Percentiles rank a stretch among this genome's conserved stretches.
phyloP scores from a whole-genome alignment of 345 rosid species.

The Lumnitzera racemosa region DNA sequence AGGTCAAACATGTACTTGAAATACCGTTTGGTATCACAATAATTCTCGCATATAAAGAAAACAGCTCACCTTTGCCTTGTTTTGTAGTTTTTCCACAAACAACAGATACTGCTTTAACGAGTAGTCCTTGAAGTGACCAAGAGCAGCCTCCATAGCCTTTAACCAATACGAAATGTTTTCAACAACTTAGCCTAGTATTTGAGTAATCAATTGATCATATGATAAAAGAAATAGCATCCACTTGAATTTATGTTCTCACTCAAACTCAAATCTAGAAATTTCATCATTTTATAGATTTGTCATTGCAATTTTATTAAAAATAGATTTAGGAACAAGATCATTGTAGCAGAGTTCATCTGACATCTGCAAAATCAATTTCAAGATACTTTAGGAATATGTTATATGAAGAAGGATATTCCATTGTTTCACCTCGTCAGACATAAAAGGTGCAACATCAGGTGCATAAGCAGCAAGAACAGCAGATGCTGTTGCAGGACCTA shows the following conservation, averaged over 20 bases:
- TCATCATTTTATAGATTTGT: too few species aligned
- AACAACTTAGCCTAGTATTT: too few species aligned
- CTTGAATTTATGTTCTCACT: too few species aligned
- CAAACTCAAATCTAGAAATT: too few species aligned
- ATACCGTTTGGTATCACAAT: neutral
- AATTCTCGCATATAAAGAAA: neutral
- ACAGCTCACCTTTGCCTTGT: conserved; percentile 50
- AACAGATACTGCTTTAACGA: conserved; percentile 60
- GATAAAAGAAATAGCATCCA: too few species aligned
- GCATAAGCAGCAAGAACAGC: conserved; percentile 87
- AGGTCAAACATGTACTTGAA: neutral
- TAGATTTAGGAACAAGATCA: too few species aligned
- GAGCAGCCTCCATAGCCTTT: conserved; percentile 72
- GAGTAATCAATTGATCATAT: too few species aligned
- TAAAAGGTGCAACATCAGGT: conserved; percentile 68
- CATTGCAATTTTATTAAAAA: too few species aligned
- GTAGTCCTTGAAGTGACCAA: conserved; percentile 69
- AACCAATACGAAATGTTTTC: neutral
- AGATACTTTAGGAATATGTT: neutral
- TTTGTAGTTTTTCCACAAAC: conserved; percentile 45
- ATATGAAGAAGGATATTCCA: neutral
- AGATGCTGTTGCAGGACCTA: conserved; percentile 88
- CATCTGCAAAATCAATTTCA: neutral
- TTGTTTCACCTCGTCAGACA: conserved; percentile 74
- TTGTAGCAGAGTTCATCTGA: too few species aligned